These are phyloP conservation scores for Ormosia semicastrata DNA, from an alignment of 306 rosid species.

Conservation along the genomic window DNA sequence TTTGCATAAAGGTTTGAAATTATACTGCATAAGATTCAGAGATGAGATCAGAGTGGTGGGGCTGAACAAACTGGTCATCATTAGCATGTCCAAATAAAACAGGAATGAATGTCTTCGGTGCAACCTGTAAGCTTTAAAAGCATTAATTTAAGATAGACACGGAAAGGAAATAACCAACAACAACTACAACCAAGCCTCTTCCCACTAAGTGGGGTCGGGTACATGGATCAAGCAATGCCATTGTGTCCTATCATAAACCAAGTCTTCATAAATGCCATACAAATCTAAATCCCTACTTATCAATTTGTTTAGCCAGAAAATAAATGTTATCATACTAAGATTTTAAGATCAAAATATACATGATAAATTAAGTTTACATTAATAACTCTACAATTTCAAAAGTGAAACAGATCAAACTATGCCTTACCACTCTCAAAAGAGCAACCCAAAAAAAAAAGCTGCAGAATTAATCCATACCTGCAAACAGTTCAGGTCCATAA, in stretches of 20 bases:
- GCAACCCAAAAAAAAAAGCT: background rate
- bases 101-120: constrained; percentile 83
- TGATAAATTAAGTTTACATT: background rate
- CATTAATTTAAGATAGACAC: constrained; percentile 24
- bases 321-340: background rate
- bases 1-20: constrained; percentile 11
- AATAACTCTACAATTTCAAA: background rate
- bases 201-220: no score
- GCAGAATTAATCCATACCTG: constrained; percentile 51
- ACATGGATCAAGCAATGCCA: no score
- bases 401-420: background rate
- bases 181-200: no score
- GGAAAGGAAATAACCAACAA: constrained; percentile 24
- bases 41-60: constrained; percentile 78
- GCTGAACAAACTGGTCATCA: constrained; percentile 76
- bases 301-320: constrained; percentile 4
- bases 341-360: background rate
- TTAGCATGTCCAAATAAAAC: constrained; percentile 92
- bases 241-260: no score
- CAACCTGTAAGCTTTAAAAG: constrained; percentile 53
- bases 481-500: constrained; percentile 87
- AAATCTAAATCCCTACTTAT: no score
- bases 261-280: no score
- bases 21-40: constrained; percentile 69
- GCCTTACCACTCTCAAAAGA: background rate